Conservation (phyloP, 805 yeast genomes). For the Teunomyces tritomae region DNA sequence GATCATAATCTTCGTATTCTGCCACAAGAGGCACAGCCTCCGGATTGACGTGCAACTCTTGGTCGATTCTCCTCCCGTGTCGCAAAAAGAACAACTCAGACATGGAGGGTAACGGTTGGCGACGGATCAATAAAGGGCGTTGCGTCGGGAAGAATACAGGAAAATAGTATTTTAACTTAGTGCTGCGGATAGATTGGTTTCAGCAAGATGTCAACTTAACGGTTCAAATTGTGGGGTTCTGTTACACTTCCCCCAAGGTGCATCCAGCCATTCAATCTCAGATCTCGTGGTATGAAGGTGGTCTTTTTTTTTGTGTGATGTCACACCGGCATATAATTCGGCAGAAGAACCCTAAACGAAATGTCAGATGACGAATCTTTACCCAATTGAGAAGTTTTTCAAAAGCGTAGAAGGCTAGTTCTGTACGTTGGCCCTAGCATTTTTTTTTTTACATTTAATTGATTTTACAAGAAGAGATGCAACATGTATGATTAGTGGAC, state of each 20-base stretch:
- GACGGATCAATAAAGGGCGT: neutral
- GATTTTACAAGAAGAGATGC: no score
- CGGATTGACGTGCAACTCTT: slow-evolving; percentile 24
- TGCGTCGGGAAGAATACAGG: neutral
- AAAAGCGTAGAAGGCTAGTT: neutral
- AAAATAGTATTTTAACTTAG: neutral
- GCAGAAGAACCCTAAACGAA: neutral
- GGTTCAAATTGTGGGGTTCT: neutral
- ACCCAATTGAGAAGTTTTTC: neutral
- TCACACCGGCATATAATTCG: neutral
- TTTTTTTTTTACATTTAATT: no score
- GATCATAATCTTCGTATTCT: slow-evolving; percentile 35
- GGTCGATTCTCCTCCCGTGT: slow-evolving; percentile 43
- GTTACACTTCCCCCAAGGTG: neutral
- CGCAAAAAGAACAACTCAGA: slow-evolving; percentile 43
- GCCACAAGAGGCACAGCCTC: slow-evolving; percentile 23
- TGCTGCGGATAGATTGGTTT: neutral
- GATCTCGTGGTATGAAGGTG: neutral
- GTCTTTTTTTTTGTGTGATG: neutral
- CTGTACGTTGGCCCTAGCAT: no score
- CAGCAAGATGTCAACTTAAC: neutral
- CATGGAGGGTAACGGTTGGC: slow-evolving; percentile 4
- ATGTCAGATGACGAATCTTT: neutral
- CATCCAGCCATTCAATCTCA: neutral
- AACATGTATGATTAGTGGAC: no score